Base-by-base conservation (phyloP, 148 eudicot species). In the Fagopyrum homotropicum region DNA sequence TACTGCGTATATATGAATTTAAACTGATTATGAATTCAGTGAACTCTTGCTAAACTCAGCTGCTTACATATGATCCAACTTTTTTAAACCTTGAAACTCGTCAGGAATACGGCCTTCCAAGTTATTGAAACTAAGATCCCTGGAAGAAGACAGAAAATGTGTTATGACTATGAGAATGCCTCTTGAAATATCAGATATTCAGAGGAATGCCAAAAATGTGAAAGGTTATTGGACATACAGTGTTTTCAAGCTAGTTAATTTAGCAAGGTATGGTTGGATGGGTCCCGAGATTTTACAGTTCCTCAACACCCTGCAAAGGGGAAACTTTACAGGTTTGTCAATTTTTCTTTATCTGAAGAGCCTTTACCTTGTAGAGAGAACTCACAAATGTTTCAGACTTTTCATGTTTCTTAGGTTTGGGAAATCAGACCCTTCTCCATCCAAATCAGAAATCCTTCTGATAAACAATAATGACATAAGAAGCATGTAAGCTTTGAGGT, bases 101-200 rank as follows among this genome's bases (percentile, higher is more conserved):
- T 57, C 72, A 50, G 88, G 83, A 15, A 88, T 75, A 47, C 61
- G 72, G 66, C 92, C 96, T 40, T 70, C 73, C 79, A 90, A 82
- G 46, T 77, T 85, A 81, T 90, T 88, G 78, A 83, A 86, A 61
- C 88, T 88, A 52, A 88, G 86, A 84, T 90, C 90, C 75, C 90
- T 88, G 84, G 66, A 49, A 56, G 71, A 72, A 74, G 69, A 46
- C 7, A 40, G 30, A 22, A 22, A 55, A 22, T 17, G 26, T 59
- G 64, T 26, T 59, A 59, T 59, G 2, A 35, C 40, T 35, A 35
- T 1, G 35, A 59, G 64, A 59, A 59, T 59, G 35, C 40, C 64
- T 22, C 64, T 59, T 22, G 6, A 26, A 59, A 0, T 19, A 8
- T 59, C 11, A 59, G 4, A 7, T 35, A 35, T 35, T 35, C 2